Conservation (phyloP, 2,329 filamentous ascomycete genomes). For the Xylariomycetidae sp. region DNA sequence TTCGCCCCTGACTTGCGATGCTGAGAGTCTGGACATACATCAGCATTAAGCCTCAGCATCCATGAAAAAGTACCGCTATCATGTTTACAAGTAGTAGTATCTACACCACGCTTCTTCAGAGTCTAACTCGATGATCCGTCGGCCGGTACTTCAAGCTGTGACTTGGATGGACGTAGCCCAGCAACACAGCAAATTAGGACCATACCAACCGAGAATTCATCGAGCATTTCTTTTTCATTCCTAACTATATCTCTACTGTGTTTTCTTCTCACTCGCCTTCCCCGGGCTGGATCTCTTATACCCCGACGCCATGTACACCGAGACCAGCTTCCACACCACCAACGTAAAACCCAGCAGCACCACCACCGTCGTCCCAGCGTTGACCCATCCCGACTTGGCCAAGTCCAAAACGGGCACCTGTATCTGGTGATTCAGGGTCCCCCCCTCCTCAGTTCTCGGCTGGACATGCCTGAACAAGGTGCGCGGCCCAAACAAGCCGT, state of each 20-base stretch:
- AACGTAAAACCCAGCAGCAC: constrained; percentile 65
- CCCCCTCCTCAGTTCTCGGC: constrained; percentile 37
- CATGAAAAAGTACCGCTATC: too few relatives aligned
- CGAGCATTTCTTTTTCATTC: too few relatives aligned
- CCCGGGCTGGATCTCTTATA: constrained; percentile 20
- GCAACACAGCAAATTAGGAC: too few relatives aligned
- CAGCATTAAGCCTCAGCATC: too few relatives aligned
- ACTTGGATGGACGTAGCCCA: too few relatives aligned
- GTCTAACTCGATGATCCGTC: too few relatives aligned
- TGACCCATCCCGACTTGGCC: constrained; percentile 42
- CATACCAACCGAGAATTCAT: too few relatives aligned
- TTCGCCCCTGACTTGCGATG: too few relatives aligned
- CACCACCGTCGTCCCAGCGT: constrained; percentile 51
- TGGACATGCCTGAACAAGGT: constrained; percentile 81
- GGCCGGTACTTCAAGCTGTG: too few relatives aligned
- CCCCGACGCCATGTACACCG: constrained; percentile 30
- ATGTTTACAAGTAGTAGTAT: too few relatives aligned
- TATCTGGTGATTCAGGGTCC: constrained; percentile 48
- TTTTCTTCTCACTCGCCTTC: constrained; percentile 20
- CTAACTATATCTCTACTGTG: constrained; percentile 15
- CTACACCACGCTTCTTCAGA: too few relatives aligned
- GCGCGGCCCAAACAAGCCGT: constrained; percentile 68
- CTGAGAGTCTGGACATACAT: too few relatives aligned
- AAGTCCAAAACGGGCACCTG: constrained; percentile 63
- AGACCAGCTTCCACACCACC: constrained; percentile 57